phyloP scores from a whole-genome alignment of 179 eudicot genomes.

The Sideroxylon spinosum region DNA sequence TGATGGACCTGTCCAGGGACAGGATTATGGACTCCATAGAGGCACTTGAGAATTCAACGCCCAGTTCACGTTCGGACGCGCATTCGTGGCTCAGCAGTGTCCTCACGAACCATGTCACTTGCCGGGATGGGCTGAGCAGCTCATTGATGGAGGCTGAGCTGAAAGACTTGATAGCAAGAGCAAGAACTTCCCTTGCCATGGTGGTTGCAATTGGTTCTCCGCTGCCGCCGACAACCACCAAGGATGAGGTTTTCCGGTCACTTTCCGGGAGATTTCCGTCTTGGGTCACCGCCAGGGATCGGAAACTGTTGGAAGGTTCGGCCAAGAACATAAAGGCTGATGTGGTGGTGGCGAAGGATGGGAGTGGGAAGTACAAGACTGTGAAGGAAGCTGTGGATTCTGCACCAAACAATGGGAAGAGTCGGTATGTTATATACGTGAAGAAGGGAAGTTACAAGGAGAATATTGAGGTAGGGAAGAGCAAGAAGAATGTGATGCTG shows the following conservation, averaged over 20 bases:
- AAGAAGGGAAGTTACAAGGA: slow-evolving; percentile 23
- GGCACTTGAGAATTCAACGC: slow-evolving; percentile 9
- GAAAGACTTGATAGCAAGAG: slow-evolving; percentile 28
- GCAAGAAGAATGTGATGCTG: slow-evolving; percentile 18
- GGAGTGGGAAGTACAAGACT: slow-evolving; percentile 19
- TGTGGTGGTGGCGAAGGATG: slow-evolving; percentile 26
- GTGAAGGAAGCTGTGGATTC: slow-evolving; percentile 8
- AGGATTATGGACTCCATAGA: slow-evolving; percentile 25
- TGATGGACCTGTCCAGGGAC: slow-evolving; percentile 44
- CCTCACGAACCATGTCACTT: slow-evolving; percentile 50
- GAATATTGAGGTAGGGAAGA: slow-evolving; percentile 12
- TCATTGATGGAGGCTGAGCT: slow-evolving; percentile 19
- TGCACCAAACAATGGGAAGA: slow-evolving; percentile 15
- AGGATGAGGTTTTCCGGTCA: not conserved
- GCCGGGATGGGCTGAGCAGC: slow-evolving; percentile 36
- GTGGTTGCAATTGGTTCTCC: slow-evolving; percentile 18
- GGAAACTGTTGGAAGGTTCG: not conserved
- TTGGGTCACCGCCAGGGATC: slow-evolving; percentile 18
- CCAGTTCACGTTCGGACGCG: slow-evolving; percentile 18
- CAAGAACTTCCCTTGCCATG: slow-evolving; percentile 37
- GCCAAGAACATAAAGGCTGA: not conserved
- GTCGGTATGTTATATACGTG: slow-evolving; percentile 21
- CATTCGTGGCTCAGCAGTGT: slow-evolving; percentile 54
- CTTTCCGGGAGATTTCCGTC: slow-evolving; percentile 6
- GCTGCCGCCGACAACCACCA: not conserved